Evolutionary conservation across 2,329 filamentous ascomycete genomes (phyloP), one percentile per base, ranked within the genome.

Genomic region (Dactylonectria macrodidyma): DNA sequence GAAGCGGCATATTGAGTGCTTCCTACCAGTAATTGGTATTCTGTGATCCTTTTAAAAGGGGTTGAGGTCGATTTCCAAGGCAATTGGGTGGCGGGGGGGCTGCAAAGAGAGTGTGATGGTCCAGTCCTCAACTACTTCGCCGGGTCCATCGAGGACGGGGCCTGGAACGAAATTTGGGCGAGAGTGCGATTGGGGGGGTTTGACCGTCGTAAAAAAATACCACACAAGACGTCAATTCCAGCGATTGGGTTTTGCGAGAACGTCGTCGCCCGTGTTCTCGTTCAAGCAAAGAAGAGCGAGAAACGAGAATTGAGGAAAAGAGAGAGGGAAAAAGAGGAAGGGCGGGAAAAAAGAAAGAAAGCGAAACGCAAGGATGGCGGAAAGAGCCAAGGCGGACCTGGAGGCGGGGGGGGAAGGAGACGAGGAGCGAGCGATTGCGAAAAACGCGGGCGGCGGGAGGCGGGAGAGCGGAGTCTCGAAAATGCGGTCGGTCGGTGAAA

Each of bases 1-100:
- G 71, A 55, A 76, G 67, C 60, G 71, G 74, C 74, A 76, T 76
- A 9, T 71, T 74, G 63, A 30, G 26, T 68, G 22, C 16, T 51
- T 63, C 57, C 65, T 56, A 59, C 62, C 52, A 52, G 63, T 26
- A 56, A 14, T 57, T 16, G 69, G 5, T 59, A n/a, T 59, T 48
- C n/a, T 55, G 51, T 57, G 24, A 22, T 50, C 51, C n/a, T 41
- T 54, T n/a, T 51, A 34, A 24, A 48, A 14, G 47, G 57, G 9
- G 30, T 11, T 12, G 22, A 63, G 60, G 33, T 46, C 47, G 57
- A 24, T 59, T 48, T 51, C n/a, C 26, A 50, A 26, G 58, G 22
- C 26, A 47, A 51, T 41, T 58, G 54, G 38, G 33, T 16, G 34
- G 30, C 51, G 65, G 51, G 59, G 33, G 38, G 30, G 22, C n/a